A percentile compares a stretch with the other conserved stretches of the same genome.
phyloP scores from a whole-genome alignment of 768 basidiomycete species.

The Boletellus ananiceps region DNA sequence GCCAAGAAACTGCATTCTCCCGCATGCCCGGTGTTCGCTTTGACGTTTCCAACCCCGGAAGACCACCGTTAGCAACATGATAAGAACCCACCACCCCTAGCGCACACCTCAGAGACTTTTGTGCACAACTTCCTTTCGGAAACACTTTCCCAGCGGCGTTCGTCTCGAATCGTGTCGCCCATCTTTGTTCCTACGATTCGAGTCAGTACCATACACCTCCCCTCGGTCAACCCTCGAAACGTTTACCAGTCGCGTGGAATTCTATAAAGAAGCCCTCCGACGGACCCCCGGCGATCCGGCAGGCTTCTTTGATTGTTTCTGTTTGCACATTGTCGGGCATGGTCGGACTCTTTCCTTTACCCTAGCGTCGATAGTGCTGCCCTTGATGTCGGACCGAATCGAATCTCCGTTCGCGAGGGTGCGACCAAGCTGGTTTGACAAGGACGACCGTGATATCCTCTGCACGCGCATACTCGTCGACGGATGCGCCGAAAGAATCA shows the following conservation, averaged over 20 bases:
- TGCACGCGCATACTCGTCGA: constrained; percentile 30
- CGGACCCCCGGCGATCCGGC: constrained; percentile 27
- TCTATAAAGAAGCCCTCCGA: constrained; percentile 47
- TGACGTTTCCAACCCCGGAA: constrained; percentile 25
- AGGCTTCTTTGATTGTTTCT: constrained; percentile 32
- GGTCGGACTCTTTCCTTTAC: constrained; percentile 28
- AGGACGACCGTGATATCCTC: constrained; percentile 31
- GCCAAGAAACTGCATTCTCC: constrained; percentile 33
- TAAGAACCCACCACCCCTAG: not conserved
- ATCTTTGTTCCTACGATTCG: constrained; percentile 30
- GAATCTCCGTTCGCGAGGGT: constrained; percentile 22
- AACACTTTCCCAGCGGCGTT: constrained; percentile 43
- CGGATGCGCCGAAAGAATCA: constrained; percentile 30
- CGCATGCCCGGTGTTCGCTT: constrained; percentile 24
- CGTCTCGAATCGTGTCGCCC: constrained; percentile 47
- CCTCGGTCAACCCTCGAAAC: not conserved
- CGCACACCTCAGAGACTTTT: constrained; percentile 17
- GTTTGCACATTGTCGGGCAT: constrained; percentile 29
- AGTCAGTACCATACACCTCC: not conserved
- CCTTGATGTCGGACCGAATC: constrained; percentile 29
- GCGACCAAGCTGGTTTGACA: constrained; percentile 31
- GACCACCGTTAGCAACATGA: not conserved
- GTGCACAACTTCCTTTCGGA: constrained; percentile 16
- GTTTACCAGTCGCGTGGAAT: constrained; percentile 43
- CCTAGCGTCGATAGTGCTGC: constrained; percentile 33